Evolutionary conservation across 257 asterid genomes (phyloP), one percentile per base, ranked within the genome.

Genomic region (Capsicum rhomboideum): DNA sequence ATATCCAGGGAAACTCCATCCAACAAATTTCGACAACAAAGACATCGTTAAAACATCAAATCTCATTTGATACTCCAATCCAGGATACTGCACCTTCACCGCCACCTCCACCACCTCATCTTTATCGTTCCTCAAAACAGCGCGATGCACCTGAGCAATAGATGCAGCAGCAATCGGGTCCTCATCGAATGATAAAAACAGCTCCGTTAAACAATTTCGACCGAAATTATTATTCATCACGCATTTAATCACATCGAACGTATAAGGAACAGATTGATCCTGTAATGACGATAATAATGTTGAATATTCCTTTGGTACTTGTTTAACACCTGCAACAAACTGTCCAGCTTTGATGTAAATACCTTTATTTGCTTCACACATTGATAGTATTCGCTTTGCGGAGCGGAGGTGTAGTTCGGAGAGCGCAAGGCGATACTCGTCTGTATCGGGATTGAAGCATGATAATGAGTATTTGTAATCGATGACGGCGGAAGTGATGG

Each of bases 71-170:
- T 91, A 84, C 86, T 91, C 94, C 86, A 96, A 84, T 74, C 99
- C 98, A 82, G 99, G 99, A 86, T 94, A 96, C 71, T 96, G 99
- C 86, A 96, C 97, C 99, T 96, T 96, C 83, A 96, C 98, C 55
- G 98, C 99, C 68, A 92, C 99, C 40, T 34, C 40, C 40, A 34
- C 40, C 40, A 5, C 40, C 4, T 2, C 40, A 34, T 34, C 40
- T 5, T 34, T 4, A 34, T 34, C 40, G 40, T 34, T 34, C 40
- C 9, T 11, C 18, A 92, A 85, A 31, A 92, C 82, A 84, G 98
- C 99, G 84, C 75, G 98, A 89, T 96, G 99, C 79, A 96, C 99
- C 90, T 96, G 99, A 85, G 98, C 98, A 89, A 96, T 94, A 40
- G 99, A 96, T 83, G 99, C 99, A 86, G 99, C 99, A 87, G 99